Evolutionary conservation across 2,329 filamentous ascomycete genomes (phyloP).

Genomic region (Bipolaris victoriae): DNA sequence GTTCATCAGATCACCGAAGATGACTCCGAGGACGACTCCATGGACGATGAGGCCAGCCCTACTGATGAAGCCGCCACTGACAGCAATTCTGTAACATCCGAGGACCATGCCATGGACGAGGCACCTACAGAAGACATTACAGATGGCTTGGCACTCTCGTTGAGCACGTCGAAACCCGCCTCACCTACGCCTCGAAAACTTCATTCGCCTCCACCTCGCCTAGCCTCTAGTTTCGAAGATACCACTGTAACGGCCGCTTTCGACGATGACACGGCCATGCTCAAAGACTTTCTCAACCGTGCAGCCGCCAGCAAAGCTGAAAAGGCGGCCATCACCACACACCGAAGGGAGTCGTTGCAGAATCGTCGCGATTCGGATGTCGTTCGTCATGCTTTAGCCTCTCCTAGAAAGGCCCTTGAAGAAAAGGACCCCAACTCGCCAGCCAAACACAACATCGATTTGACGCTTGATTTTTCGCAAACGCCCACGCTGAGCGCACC

Average conservation of each 20-base stretch:
- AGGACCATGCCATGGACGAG: not conserved
- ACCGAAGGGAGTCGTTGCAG: slow-evolving; percentile 51
- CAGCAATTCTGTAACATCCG: not conserved
- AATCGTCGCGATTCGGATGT: slow-evolving; percentile 57
- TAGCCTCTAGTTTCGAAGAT: slow-evolving; percentile 35
- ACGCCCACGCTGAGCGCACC: slow-evolving; percentile 34
- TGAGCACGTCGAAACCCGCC: slow-evolving; percentile 19
- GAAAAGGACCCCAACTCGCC: slow-evolving; percentile 58
- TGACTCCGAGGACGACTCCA: not conserved
- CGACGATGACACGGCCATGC: slow-evolving; percentile 56
- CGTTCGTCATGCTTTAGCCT: slow-evolving; percentile 55
- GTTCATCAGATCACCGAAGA: not conserved
- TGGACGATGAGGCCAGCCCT: not conserved
- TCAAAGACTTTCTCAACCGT: slow-evolving; percentile 58
- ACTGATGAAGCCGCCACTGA: not conserved
- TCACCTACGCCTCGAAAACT: slow-evolving; percentile 32
- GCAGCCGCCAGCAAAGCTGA: slow-evolving; percentile 56
- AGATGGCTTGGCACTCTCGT: slow-evolving; percentile 37
- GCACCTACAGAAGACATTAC: slow-evolving; percentile 33
- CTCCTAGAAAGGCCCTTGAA: slow-evolving; percentile 53
- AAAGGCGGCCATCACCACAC: slow-evolving; percentile 41
- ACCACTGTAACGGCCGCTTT: slow-evolving; percentile 44
- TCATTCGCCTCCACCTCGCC: slow-evolving; percentile 35
- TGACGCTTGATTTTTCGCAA: slow-evolving; percentile 40
- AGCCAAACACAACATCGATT: slow-evolving; percentile 46